Evolutionary conservation across 2,329 filamentous ascomycete genomes (phyloP).

Genomic region (Aspergillus sp.): DNA sequence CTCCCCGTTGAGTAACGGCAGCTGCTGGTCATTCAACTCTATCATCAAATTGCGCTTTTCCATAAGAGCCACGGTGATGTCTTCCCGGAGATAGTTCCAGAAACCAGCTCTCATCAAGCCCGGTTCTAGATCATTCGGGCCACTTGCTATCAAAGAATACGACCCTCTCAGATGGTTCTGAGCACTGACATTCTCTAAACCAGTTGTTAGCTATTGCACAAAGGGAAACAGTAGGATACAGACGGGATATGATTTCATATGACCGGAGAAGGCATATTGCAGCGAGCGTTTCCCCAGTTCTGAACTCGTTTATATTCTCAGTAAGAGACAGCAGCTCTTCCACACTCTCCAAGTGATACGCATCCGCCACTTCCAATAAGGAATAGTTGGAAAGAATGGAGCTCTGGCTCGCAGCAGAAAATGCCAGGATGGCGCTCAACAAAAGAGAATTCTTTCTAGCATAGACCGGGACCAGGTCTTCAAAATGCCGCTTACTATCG

Average conservation of each 20-base stretch:
- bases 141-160: conserved; percentile 38
- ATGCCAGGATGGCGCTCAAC: conserved; percentile 41
- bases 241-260: conserved; percentile 44
- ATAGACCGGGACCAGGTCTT: conserved; percentile 26
- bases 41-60: conserved; percentile 39
- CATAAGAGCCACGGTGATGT: conserved; percentile 50
- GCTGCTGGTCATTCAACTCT: conserved; percentile 22
- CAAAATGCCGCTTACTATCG: conserved; percentile 33
- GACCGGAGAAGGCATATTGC: conserved; percentile 44
- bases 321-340: conserved; percentile 34
- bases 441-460: conserved; percentile 38
- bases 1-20: conserved; percentile 12
- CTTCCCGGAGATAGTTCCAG: conserved; percentile 49
- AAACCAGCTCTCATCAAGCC: conserved; percentile 38
- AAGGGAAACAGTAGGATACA: conserved; percentile 2
- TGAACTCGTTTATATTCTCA: conserved; percentile 21
- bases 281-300: conserved; percentile 38
- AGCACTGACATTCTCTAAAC: conserved; percentile 33
- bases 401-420: conserved; percentile 39
- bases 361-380: conserved; percentile 25
- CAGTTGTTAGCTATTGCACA: neutral
- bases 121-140: conserved; percentile 13
- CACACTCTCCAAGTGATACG: conserved; percentile 38
- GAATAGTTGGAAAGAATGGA: conserved; percentile 13
- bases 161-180: conserved; percentile 44